These are phyloP conservation scores for Pichia insulana DNA, from an alignment of 805 yeast species.

Conservation along the genomic window DNA sequence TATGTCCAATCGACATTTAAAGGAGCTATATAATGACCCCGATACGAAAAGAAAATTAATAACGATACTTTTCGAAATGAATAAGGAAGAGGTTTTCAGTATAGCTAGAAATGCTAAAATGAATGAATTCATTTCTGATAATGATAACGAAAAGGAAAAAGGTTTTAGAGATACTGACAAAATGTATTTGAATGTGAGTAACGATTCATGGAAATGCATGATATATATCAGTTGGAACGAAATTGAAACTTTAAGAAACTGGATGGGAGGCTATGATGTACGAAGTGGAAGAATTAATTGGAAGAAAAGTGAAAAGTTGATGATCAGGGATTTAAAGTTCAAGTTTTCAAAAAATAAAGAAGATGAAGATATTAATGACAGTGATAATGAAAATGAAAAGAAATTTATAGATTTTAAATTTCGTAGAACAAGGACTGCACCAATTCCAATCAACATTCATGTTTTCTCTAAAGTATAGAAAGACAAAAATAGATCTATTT, in stretches of 20 bases:
- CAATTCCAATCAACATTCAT: constrained; percentile 19
- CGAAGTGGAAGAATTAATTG: constrained; percentile 2
- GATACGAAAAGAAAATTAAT: constrained; percentile 12
- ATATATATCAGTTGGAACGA: constrained; percentile 18
- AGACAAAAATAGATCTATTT: neutral
- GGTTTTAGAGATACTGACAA: constrained; percentile 2
- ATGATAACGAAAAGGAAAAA: constrained; percentile 2
- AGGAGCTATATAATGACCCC: constrained; percentile 14
- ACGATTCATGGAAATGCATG: constrained; percentile 21
- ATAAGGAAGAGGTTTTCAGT: constrained; percentile 15
- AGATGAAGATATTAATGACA: neutral
- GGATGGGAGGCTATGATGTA: constrained; percentile 3
- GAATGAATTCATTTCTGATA: neutral
- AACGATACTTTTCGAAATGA: constrained; percentile 16
- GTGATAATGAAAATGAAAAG: constrained; percentile 9
- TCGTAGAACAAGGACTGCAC: constrained; percentile 13
- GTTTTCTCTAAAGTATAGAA: constrained; percentile 15
- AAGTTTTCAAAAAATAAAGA: neutral
- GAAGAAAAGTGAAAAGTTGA: constrained; percentile 12
- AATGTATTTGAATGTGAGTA: constrained; percentile 16
- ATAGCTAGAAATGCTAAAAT: constrained; percentile 6
- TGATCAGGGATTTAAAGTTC: constrained; percentile 13
- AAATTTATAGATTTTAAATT: constrained; percentile 14
- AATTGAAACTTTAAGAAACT: constrained; percentile 12
- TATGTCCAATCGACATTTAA: constrained; percentile 20